Evolutionary conservation across 2,329 filamentous ascomycete genomes (phyloP), one percentile per base, ranked within the genome.

Genomic region (Orbilia blumenaviensis): DNA sequence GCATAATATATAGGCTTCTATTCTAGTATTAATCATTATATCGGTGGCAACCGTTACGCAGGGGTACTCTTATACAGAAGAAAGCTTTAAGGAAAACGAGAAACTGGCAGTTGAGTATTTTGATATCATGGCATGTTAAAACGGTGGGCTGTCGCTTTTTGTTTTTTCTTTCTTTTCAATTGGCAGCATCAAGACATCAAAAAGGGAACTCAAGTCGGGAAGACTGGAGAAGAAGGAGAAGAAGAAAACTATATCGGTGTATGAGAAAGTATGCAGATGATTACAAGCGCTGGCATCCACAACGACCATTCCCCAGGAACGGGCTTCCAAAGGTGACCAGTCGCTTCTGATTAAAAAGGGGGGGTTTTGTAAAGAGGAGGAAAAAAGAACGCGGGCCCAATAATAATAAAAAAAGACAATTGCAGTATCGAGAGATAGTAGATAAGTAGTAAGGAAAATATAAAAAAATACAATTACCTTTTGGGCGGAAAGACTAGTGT

Each of bases 391-490:
- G 9, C 18, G 29, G 34, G 23, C 56, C 41, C 18, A 10, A 38
- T 56, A 32, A 56, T 38, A 36, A n/a, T n/a, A 25, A n/a, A 29
- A 3, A 52, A 36, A 64, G 41, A 32, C 8, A 46, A 12, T 21
- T 10, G 29, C 44, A 52, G 29, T 23, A 54, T 38, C 52, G 3
- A 56, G n/a, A 44, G 16, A 16, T 54, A 36, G 9, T 10, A 44
- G 9, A n/a, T n/a, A 25, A 14, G 34, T 60, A 36, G 12, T 36
- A 23, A 38, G 12, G 38, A 56, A n/a, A 41, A 25, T 23, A 27
- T 8, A 18, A 16, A 32, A 61, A 29, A 44, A 61, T 42, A 61
- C 56, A 61, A 61, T 42, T 61, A 61, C 56, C 56, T 66, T 66
- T 52, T 32, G 25, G 42, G 46, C 32, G 46, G 25, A 66, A 63